Evolutionary conservation across 768 basidiomycete genomes (phyloP).

Genomic region (Lentinula sp.): DNA sequence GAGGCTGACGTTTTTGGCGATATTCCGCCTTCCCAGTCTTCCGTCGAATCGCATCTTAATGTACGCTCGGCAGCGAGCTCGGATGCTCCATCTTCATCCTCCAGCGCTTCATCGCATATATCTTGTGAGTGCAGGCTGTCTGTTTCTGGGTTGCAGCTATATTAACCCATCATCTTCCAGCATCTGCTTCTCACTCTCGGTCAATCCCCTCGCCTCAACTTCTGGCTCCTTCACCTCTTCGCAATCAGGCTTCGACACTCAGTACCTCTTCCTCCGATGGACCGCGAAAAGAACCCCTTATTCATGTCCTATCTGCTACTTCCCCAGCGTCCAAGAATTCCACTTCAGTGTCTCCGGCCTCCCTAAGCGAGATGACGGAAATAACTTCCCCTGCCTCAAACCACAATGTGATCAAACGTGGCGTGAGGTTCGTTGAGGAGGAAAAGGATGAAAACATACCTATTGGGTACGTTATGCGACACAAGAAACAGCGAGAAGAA

Average conservation of each 20-base stretch:
- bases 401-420: slow-evolving; percentile 32
- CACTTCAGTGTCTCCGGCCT: slow-evolving; percentile 8
- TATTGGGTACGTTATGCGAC: slow-evolving; percentile 61
- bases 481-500: slow-evolving; percentile 68
- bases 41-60: slow-evolving; percentile 3
- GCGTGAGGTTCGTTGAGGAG: slow-evolving; percentile 62
- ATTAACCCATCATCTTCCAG: not conserved
- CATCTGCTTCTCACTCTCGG: slow-evolving; percentile 3
- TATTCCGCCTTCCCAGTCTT: slow-evolving; percentile 4
- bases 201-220: slow-evolving; percentile 2
- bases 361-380: not conserved
- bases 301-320: slow-evolving; percentile 9
- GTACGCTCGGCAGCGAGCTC: not conserved
- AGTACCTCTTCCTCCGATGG: slow-evolving; percentile 9
- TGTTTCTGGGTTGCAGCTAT: not conserved
- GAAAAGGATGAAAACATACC: slow-evolving; percentile 67
- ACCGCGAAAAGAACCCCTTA: slow-evolving; percentile 1
- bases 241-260: slow-evolving; percentile 7
- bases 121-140: slow-evolving; percentile 8
- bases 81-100: slow-evolving; percentile 7
- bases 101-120: slow-evolving; percentile 8
- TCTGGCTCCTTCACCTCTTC: slow-evolving; percentile 9
- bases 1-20: slow-evolving; percentile 41
- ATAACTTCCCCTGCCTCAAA: not conserved
- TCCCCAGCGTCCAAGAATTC: not conserved